Evolutionary conservation across 306 rosid species (phyloP).

Genomic region (Quercus cerris): DNA sequence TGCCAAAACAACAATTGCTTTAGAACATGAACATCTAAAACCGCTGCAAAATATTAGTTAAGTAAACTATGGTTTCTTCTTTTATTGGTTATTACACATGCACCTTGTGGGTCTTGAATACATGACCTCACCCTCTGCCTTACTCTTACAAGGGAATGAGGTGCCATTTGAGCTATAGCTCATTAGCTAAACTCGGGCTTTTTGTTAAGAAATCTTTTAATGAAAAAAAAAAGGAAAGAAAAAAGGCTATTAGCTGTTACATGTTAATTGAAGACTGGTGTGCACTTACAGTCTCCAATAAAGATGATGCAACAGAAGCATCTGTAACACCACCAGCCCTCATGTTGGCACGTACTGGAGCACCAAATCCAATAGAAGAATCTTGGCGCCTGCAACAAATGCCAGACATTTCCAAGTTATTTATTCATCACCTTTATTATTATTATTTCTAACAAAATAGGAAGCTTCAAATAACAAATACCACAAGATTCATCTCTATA

Average conservation of each 20-base stretch:
- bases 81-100: too few relatives aligned
- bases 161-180: too few relatives aligned
- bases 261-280: conserved; percentile 17
- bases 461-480: conserved; percentile 1
- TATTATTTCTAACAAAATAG: not conserved
- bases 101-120: too few relatives aligned
- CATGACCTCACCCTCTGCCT: too few relatives aligned
- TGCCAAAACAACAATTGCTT: conserved; percentile 32
- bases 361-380: conserved; percentile 97
- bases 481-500: conserved; percentile 5
- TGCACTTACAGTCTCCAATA: conserved; percentile 76
- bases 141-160: too few relatives aligned
- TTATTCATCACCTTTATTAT: too few relatives aligned
- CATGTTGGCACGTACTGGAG: conserved; percentile 92
- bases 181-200: not conserved
- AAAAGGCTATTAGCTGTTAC: conserved; percentile 12
- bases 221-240: not conserved
- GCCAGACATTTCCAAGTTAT: conserved; percentile 12
- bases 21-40: conserved; percentile 12
- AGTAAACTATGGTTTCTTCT: conserved; percentile 9
- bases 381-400: conserved; percentile 71
- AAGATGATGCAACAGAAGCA: conserved; percentile 71
- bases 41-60: conserved; percentile 10
- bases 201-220: not conserved
- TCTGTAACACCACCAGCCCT: conserved; percentile 80